A percentile compares a stretch with the other conserved stretches of the same genome.
Conservation (phyloP, 169 alveolate species). For the Eimeria mitis region DNA sequence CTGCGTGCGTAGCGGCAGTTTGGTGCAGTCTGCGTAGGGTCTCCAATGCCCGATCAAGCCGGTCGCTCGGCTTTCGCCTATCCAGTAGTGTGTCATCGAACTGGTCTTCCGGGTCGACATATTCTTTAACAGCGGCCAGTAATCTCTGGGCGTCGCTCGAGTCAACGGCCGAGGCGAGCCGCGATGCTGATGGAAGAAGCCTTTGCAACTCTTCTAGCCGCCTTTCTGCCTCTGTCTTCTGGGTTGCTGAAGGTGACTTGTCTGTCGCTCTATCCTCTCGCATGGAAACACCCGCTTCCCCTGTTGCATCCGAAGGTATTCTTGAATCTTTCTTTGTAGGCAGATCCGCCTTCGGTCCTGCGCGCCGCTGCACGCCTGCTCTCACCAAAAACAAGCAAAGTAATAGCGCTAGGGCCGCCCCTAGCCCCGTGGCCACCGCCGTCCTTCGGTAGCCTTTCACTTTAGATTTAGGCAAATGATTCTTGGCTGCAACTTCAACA, state of each 20-base stretch:
- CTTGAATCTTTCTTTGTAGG: neutral
- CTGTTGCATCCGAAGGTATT: neutral
- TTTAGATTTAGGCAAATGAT: neutral
- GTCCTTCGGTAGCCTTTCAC: neutral
- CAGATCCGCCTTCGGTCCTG: neutral
- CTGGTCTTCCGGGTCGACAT: neutral
- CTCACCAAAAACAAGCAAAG: conserved; percentile 19
- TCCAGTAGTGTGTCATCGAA: neutral
- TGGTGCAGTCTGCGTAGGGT: conserved; percentile 34
- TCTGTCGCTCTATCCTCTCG: neutral
- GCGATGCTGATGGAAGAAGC: conserved; percentile 9
- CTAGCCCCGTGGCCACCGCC: conserved; percentile 45
- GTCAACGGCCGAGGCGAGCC: conserved; percentile 30
- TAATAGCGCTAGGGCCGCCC: conserved; percentile 22
- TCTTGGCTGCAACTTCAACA: neutral
- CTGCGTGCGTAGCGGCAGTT: conserved; percentile 13
- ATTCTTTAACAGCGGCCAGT: neutral
- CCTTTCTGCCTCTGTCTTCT: neutral
- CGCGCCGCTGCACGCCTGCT: neutral
- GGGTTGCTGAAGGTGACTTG: neutral
- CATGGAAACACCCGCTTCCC: neutral
- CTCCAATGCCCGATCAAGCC: conserved; percentile 4
- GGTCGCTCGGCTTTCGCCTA: neutral
- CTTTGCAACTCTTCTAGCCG: conserved; percentile 5
- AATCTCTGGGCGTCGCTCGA: conserved; percentile 17